Percentiles rank a stretch among this genome's conserved stretches.
Evolutionary conservation across 768 basidiomycete genomes (phyloP).

Genomic region (Hirschioporus abietinus): DNA sequence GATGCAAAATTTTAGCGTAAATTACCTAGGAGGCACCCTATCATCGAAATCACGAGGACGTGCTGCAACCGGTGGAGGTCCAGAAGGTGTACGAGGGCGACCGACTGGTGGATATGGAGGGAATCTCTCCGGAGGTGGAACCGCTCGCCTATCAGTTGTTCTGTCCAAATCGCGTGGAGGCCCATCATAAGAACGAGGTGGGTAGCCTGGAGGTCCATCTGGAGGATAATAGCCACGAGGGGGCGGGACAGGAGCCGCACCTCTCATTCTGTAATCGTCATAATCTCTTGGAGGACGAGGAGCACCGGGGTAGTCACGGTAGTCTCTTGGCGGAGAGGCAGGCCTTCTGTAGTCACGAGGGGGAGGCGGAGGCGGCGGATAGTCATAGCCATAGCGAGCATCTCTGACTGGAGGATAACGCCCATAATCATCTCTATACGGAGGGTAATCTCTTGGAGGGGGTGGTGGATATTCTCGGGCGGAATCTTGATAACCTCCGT

Average conservation of each 20-base stretch:
- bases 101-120: conserved; percentile 39
- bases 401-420: conserved; percentile 45
- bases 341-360: conserved; percentile 57
- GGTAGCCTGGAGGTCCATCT: conserved; percentile 43
- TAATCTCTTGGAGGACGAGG: conserved; percentile 49
- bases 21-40: conserved; percentile 51
- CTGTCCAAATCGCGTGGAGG: conserved; percentile 54
- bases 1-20: conserved; percentile 1
- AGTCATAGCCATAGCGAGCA: conserved; percentile 54
- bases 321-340: conserved; percentile 58
- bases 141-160: conserved; percentile 41
- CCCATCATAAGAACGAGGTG: conserved; percentile 46
- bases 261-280: conserved; percentile 64
- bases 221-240: conserved; percentile 35
- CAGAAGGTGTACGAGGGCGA: conserved; percentile 49
- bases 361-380: conserved; percentile 35
- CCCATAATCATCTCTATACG: conserved; percentile 52
- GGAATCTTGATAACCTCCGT: conserved; percentile 38
- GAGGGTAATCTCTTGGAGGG: conserved; percentile 34
- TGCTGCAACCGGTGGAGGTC: conserved; percentile 42
- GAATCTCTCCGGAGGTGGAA: conserved; percentile 37
- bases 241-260: conserved; percentile 37
- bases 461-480: conserved; percentile 44
- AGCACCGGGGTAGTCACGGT: conserved; percentile 55
- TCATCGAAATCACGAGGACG: conserved; percentile 63